phyloP scores from a whole-genome alignment of 139 green algal species.

The Chlamydomonas schloesseri region DNA sequence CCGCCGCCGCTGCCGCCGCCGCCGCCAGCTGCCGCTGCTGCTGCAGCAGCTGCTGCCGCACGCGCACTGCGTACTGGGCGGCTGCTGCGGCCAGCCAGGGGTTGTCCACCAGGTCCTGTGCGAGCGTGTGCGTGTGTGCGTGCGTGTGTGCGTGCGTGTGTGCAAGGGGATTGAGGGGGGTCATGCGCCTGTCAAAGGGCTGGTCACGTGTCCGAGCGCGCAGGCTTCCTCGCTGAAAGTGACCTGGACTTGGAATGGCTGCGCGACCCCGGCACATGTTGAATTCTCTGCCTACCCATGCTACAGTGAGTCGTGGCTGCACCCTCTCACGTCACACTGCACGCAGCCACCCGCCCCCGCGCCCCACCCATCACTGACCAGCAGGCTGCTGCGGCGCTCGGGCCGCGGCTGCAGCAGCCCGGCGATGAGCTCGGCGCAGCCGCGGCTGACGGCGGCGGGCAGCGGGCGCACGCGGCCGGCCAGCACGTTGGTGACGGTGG shows the following conservation, averaged over 20 bases:
- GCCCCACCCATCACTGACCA: conserved; percentile 11
- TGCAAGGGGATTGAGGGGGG: not conserved
- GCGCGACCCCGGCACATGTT: no score
- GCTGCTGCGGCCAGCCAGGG: conserved; percentile 20
- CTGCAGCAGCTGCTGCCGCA: not conserved
- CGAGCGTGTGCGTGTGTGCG: not conserved
- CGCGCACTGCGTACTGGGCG: conserved; percentile 13
- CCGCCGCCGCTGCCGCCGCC: no score
- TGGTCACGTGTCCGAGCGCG: no score
- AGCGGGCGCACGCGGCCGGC: conserved; percentile 63
- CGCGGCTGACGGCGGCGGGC: conserved; percentile 43
- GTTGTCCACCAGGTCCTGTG: conserved; percentile 42
- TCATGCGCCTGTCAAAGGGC: no score
- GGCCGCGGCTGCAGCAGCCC: conserved; percentile 56
- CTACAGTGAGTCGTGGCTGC: no score
- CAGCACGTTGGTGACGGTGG: conserved; percentile 74
- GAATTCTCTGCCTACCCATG: no score
- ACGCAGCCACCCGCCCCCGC: no score
- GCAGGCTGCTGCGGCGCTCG: conserved; percentile 40
- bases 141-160: no score
- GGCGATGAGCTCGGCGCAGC: conserved; percentile 46
- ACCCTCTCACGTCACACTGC: not conserved
- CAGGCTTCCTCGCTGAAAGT: no score
- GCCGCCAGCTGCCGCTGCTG: no score
- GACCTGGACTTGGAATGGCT: no score